Evolutionary conservation across 2,329 filamentous ascomycete genomes (phyloP).

Genomic region (Cercospora brassicicola): DNA sequence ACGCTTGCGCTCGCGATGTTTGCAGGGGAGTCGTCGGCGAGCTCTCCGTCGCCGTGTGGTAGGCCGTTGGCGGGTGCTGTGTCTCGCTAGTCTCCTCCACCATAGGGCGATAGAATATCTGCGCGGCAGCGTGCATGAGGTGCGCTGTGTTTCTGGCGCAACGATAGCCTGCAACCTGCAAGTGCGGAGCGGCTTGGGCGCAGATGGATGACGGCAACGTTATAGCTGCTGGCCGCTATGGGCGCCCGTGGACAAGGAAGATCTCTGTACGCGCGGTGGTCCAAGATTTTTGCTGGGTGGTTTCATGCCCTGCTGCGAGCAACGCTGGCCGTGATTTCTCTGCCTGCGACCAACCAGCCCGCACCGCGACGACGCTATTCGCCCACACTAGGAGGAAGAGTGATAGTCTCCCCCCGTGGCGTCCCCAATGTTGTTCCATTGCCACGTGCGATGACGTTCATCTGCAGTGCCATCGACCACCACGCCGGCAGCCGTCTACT

Average conservation of each 20-base stretch:
- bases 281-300: neutral
- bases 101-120: neutral
- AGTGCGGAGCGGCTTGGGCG: neutral
- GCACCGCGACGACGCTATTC: neutral
- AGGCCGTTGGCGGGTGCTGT: neutral
- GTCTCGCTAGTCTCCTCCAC: constrained; percentile 6
- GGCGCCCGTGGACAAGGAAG: neutral
- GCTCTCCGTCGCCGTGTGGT: constrained; percentile 7
- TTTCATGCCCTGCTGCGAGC: neutral
- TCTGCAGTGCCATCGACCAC: neutral
- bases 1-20: constrained; percentile 15
- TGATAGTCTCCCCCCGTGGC: neutral
- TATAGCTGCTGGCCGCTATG: constrained; percentile 6
- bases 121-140: neutral
- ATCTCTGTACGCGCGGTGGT: neutral
- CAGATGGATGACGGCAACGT: constrained; percentile 3
- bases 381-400: neutral
- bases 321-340: neutral
- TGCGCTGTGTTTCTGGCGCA: neutral
- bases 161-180: neutral
- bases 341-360: neutral
- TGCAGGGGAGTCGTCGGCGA: constrained; percentile 8
- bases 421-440: neutral
- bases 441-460: neutral
- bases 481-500: neutral